phyloP scores from a whole-genome alignment of 2,329 filamentous ascomycete species.

The Fusarium circinatum region DNA sequence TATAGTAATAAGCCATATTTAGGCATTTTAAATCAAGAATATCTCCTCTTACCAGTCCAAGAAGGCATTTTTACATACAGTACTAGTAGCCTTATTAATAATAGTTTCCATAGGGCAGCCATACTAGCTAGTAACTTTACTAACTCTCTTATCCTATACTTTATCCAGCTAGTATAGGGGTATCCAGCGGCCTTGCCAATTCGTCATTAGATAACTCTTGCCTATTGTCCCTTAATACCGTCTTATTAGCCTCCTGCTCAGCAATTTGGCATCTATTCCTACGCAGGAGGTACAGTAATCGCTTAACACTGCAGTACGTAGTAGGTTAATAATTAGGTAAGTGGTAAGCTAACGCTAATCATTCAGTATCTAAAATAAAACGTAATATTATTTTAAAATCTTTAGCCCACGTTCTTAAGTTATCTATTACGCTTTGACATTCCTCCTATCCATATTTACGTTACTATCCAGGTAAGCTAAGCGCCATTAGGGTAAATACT shows the following conservation, averaged over 20 bases:
- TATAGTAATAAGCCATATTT: accelerated
- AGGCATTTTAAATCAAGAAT: background rate
- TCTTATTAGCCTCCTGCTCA: background rate
- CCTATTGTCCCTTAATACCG: background rate
- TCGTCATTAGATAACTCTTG: background rate
- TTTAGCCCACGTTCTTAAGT: background rate
- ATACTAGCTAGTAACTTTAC: background rate
- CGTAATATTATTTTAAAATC: background rate
- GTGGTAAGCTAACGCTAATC: background rate
- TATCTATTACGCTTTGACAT: background rate
- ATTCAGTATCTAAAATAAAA: background rate
- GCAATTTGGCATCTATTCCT: background rate
- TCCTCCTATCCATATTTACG: background rate
- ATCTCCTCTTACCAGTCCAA: background rate
- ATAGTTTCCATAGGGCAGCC: accelerated
- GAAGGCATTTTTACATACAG: background rate
- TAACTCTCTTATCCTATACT: background rate
- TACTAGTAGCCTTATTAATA: background rate
- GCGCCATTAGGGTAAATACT: background rate
- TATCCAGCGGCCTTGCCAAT: background rate
- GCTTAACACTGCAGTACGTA: background rate
- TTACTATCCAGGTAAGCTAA: background rate
- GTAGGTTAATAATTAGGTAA: background rate
- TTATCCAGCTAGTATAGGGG: background rate
- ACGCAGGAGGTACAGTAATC: background rate